Percentiles rank a stretch among this genome's conserved stretches.
Conservation (phyloP, 768 basidiomycete genomes). For the Suillus placidus region DNA sequence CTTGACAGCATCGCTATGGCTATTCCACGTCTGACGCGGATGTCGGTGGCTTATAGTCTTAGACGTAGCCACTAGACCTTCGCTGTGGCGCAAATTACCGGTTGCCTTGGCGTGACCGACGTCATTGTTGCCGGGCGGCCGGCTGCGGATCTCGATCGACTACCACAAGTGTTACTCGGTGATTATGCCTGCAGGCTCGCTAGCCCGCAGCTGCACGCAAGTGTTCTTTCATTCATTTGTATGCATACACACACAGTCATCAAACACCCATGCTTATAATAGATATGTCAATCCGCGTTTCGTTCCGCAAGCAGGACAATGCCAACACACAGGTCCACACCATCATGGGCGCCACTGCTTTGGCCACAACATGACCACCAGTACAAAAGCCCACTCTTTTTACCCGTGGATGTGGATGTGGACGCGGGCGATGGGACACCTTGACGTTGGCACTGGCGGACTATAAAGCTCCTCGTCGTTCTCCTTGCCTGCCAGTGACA, state of each 20-base stretch:
- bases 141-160: background rate
- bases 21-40: background rate
- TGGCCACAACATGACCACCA: background rate
- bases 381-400: constrained; percentile 1
- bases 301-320: constrained; percentile 3
- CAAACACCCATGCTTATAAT: background rate
- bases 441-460: background rate
- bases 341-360: constrained; percentile 6
- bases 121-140: background rate
- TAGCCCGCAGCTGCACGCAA: constrained; percentile 3
- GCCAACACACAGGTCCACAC: constrained; percentile 6
- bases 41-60: background rate
- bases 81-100: background rate
- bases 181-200: constrained; percentile 2
- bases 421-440: background rate
- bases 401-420: background rate
- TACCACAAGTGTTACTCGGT: background rate
- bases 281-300: background rate
- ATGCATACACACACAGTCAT: background rate
- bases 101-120: background rate
- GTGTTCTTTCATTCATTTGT: background rate
- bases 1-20: background rate
- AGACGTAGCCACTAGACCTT: background rate
- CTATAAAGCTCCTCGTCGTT: constrained; percentile 6
- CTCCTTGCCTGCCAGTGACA: background rate